A percentile compares a stretch with the other conserved stretches of the same genome.
These are phyloP conservation scores for Plantago elongata DNA, from an alignment of 257 asterid species.

Conservation along the genomic window DNA sequence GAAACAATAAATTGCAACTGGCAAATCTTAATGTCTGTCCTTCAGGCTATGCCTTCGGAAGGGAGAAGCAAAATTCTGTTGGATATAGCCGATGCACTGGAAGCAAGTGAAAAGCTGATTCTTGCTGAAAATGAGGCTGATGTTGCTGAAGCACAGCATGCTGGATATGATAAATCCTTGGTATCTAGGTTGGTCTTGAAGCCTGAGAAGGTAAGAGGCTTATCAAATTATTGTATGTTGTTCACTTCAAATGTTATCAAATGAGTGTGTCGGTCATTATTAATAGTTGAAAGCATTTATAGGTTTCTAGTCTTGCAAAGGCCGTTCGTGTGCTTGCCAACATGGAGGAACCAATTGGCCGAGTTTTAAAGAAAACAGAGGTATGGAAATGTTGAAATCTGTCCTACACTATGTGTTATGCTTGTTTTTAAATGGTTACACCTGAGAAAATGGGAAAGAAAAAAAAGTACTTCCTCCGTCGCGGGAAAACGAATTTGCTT, in stretches of 20 bases:
- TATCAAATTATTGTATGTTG: conserved; percentile 7
- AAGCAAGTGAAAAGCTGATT: conserved; percentile 56
- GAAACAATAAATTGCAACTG: background rate
- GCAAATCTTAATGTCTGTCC: conserved; percentile 1
- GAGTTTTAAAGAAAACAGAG: conserved; percentile 65
- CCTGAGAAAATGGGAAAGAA: too few relatives aligned
- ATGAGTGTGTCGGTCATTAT: conserved; percentile 11
- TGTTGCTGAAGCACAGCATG: conserved; percentile 53
- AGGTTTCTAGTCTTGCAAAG: conserved; percentile 64
- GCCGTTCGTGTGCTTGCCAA: conserved; percentile 74
- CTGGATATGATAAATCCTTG: conserved; percentile 65
- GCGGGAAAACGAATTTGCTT: too few relatives aligned
- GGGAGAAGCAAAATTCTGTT: conserved; percentile 73
- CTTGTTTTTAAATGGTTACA: too few relatives aligned
- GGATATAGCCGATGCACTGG: conserved; percentile 71
- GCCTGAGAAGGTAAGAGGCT: conserved; percentile 63
- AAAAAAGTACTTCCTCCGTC: too few relatives aligned
- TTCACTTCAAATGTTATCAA: conserved; percentile 14
- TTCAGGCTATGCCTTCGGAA: conserved; percentile 57
- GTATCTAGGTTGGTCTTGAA: conserved; percentile 66
- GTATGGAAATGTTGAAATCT: conserved; percentile 26
- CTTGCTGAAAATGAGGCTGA: conserved; percentile 67
- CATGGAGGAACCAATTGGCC: conserved; percentile 89
- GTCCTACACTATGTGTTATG: background rate
- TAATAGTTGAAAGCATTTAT: background rate